Base-by-base conservation (phyloP, 2,329 filamentous ascomycete species). In the Eutypella sp. region DNA sequence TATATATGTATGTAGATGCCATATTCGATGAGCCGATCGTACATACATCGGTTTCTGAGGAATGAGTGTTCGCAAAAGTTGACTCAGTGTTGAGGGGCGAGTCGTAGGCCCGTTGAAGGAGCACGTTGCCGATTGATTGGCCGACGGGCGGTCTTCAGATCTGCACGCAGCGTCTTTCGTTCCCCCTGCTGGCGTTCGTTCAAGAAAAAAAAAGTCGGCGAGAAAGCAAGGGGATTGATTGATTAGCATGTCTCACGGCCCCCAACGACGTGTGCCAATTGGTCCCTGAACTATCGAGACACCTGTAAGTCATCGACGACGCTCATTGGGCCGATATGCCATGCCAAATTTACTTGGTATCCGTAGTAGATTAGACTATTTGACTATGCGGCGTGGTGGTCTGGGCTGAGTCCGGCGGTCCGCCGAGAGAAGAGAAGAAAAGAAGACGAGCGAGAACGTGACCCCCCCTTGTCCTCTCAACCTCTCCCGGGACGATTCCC, bases 51-150 rank as follows among this genome's bases (percentile, higher is more conserved):
- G n/a, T n/a, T n/a, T n/a, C n/a, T n/a, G n/a, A n/a, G n/a, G n/a
- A n/a, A n/a, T n/a, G n/a, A n/a, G n/a, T n/a, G n/a, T n/a, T n/a
- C n/a, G n/a, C n/a, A n/a, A n/a, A n/a, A n/a, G n/a, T n/a, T n/a
- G n/a, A n/a, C n/a, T n/a, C n/a, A n/a, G n/a, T n/a, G n/a, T n/a
- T n/a, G n/a, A n/a, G n/a, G n/a, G n/a, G n/a, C n/a, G 25, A 29
- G 25, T 8, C 13, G 16, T n/a, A 48, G 36, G 40, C 41, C 34
- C 25, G 36, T 39, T 18, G 23, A 41, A 15, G 43, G 47, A 39
- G 43, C 58, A 61, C 58, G 58, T 60, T 61, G 54, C 43, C 31
- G 25, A 54, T 54, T 56, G 58, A 61, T 61, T 61, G 58, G 58
- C 25, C 45, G 41, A 55, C 43, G 53, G 47, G 25, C 25, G 45